Conservation (phyloP, 2,329 filamentous ascomycete species). For the Lachnellula occidentalis region DNA sequence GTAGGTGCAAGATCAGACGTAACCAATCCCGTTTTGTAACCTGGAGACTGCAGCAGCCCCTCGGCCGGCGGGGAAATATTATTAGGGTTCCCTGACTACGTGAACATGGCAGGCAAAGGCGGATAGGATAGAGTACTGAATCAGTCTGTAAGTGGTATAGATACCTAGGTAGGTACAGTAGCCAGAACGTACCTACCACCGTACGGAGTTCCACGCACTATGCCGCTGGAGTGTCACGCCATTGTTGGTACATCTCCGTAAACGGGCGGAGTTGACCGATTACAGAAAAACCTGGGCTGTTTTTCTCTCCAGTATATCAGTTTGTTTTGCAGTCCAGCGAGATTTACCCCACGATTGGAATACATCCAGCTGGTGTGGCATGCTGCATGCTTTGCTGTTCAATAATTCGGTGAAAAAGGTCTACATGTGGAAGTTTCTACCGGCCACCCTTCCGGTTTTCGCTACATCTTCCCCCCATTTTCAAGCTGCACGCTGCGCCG, state of each 20-base stretch:
- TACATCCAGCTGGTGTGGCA: not conserved
- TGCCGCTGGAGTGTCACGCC: not conserved
- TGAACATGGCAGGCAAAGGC: too few species aligned
- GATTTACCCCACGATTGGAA: not conserved
- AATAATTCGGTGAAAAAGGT: not conserved
- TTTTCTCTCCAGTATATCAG: not conserved
- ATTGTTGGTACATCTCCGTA: not conserved
- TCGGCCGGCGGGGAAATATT: too few species aligned
- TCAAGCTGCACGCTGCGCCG: not conserved
- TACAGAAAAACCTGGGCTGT: not conserved
- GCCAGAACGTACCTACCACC: too few species aligned
- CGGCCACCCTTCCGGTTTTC: not conserved
- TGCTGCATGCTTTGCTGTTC: not conserved
- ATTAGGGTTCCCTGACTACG: too few species aligned
- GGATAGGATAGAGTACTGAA: too few species aligned
- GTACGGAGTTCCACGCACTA: too few species aligned
- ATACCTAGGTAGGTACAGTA: too few species aligned
- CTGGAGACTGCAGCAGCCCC: not conserved
- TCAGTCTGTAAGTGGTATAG: too few species aligned
- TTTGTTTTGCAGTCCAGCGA: not conserved
- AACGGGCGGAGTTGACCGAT: slow-evolving; percentile 1
- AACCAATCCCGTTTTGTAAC: not conserved
- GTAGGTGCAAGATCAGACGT: not conserved
- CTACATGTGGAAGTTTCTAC: not conserved
- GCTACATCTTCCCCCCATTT: not conserved